A percentile compares a stretch with the other conserved stretches of the same genome.
phyloP scores from a whole-genome alignment of 305 asterid species.

The Fraxinus dipetala region DNA sequence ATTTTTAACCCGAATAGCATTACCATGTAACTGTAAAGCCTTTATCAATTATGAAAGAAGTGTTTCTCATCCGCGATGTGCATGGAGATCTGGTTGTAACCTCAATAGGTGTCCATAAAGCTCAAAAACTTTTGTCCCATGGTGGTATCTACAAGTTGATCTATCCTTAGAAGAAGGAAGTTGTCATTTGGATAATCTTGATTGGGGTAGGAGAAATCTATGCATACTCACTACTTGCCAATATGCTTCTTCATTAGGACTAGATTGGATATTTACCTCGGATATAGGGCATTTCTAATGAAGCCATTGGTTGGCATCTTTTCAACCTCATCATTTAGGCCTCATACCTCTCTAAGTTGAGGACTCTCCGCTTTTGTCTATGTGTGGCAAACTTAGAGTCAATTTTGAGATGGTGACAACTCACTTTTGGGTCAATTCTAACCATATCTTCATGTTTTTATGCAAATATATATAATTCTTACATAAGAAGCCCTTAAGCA shows the following conservation, averaged over 20 bases:
- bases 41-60: neutral
- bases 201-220: neutral
- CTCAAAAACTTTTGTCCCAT: neutral
- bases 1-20: neutral
- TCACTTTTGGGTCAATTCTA: no score
- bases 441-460: no score
- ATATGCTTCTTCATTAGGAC: neutral
- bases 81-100: neutral
- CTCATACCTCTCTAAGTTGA: neutral
- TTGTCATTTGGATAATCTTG: neutral
- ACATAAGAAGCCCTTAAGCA: neutral
- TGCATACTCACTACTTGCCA: neutral
- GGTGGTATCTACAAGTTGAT: neutral
- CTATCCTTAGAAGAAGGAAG: neutral
- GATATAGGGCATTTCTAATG: neutral
- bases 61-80: neutral
- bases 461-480: no score
- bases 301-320: neutral
- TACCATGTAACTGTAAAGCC: neutral
- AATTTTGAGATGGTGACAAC: neutral
- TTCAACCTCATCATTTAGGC: neutral
- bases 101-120: neutral
- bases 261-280: neutral
- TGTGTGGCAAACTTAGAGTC: neutral
- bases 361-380: neutral